Evolutionary conservation across 1,284 basidiomycete species (phyloP).

Genomic region (Porogramme epimiltina): DNA sequence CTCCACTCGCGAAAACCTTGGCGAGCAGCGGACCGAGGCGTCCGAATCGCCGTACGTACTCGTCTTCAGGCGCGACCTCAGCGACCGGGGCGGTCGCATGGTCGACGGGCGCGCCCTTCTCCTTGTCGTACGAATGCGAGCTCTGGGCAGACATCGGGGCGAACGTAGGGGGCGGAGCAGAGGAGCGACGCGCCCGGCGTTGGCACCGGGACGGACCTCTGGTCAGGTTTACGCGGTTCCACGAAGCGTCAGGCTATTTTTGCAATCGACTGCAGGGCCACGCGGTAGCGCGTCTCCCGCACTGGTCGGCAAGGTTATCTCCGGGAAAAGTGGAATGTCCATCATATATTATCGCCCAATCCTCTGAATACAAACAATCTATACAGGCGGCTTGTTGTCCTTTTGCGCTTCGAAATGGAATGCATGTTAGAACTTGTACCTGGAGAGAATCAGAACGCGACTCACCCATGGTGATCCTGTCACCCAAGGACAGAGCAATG

Average conservation of each 20-base stretch:
- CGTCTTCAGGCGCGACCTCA: conserved; percentile 31
- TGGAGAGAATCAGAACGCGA: conserved; percentile 1
- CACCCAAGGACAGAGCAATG: conserved; percentile 92
- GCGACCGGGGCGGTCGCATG: not conserved
- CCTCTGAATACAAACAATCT: conserved; percentile 18
- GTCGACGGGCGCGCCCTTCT: conserved; percentile 21
- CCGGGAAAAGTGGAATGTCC: conserved; percentile 7
- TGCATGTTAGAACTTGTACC: not conserved
- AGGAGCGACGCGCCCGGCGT: not conserved
- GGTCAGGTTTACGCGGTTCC: not conserved
- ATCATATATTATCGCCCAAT: conserved; percentile 19
- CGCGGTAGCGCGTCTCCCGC: too few species aligned
- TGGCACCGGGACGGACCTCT: not conserved
- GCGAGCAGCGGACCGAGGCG: conserved; percentile 38
- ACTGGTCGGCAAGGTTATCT: too few species aligned
- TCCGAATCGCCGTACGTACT: conserved; percentile 39
- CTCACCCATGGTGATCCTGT: conserved; percentile 88
- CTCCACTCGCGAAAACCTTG: conserved; percentile 44
- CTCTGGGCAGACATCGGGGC: conserved; percentile 21
- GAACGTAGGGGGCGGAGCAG: not conserved
- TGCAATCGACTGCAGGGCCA: too few species aligned
- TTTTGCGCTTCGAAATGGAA: conserved; percentile 55
- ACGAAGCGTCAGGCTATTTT: conserved; percentile 13
- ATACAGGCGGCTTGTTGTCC: conserved; percentile 56
- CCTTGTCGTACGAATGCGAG: conserved; percentile 25